Base-by-base conservation (phyloP, 306 rosid genomes). In the Prunus padus region DNA sequence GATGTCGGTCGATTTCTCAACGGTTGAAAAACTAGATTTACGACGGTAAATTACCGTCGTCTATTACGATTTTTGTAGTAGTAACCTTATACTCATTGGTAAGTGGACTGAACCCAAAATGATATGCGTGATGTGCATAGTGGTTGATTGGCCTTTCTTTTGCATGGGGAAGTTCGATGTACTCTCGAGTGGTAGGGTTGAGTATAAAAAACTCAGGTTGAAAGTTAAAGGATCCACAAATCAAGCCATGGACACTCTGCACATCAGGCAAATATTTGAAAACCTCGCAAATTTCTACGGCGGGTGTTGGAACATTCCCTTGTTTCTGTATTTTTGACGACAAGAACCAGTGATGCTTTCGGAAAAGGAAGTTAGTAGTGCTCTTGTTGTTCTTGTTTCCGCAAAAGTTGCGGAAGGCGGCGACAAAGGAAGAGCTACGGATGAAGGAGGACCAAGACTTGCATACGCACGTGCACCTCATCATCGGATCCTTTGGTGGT, bases 21-120 rank as follows among this genome's bases (percentile, higher is more conserved):
- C n/a, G n/a, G n/a, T n/a, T n/a, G n/a, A n/a, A n/a, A n/a, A n/a
- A n/a, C n/a, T n/a, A n/a, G n/a, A n/a, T n/a, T n/a, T n/a, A n/a
- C n/a, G n/a, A n/a, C n/a, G n/a, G n/a, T n/a, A 77, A 47, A 83
- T 26, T 60, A n/a, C n/a, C n/a, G n/a, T n/a, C n/a, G n/a, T n/a
- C n/a, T n/a, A n/a, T n/a, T n/a, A n/a, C n/a, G n/a, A n/a, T n/a
- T n/a, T n/a, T n/a, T n/a, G n/a, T n/a, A n/a, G n/a, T n/a, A n/a
- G n/a, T n/a, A 30, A 71, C 64, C 47, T 51, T 52, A 11, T 71
- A 71, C 64, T 71, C 50, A 30, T 71, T 71, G 33, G 64, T 20
- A 11, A 11, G 6, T 31, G 64, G 63, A 71, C 5, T 55, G 13
- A 30, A 55, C 13, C 75, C 75, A 3, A 71, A 33, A 26, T 54